Evolutionary conservation across 179 eudicot species (phyloP).

Genomic region (Patellifolia procumbens): DNA sequence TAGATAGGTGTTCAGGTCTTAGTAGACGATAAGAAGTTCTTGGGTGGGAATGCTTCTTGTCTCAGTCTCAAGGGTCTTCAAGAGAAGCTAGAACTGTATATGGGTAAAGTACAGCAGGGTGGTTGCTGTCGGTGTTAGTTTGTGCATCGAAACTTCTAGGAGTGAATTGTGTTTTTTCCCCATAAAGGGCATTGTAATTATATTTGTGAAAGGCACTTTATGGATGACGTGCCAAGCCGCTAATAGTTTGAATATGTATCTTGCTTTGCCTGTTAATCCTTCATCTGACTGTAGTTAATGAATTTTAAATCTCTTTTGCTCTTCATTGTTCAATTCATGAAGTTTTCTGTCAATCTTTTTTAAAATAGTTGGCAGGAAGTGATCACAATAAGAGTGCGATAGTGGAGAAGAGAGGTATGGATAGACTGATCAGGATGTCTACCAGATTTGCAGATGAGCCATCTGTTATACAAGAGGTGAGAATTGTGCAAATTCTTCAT

Average conservation of each 20-base stretch:
- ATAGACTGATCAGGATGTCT: conserved; percentile 68
- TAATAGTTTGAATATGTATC: no score
- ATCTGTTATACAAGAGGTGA: conserved; percentile 89
- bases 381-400: conserved; percentile 76
- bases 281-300: conserved; percentile 9
- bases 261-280: background rate
- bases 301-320: conserved; percentile 1
- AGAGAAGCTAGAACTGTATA: no score
- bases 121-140: background rate
- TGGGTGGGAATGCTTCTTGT: no score
- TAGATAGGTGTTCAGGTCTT: no score
- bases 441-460: conserved; percentile 80
- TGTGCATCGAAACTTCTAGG: background rate
- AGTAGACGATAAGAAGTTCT: no score
- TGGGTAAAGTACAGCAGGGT: background rate
- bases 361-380: conserved; percentile 92
- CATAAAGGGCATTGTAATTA: background rate
- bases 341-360: conserved; percentile 2
- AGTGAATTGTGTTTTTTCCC: background rate
- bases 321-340: background rate
- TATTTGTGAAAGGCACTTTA: background rate
- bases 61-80: no score
- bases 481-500: background rate
- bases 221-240: background rate
- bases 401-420: conserved; percentile 80